Conservation (phyloP, 305 asterid genomes). For the Caryopteris hybrid region DNA sequence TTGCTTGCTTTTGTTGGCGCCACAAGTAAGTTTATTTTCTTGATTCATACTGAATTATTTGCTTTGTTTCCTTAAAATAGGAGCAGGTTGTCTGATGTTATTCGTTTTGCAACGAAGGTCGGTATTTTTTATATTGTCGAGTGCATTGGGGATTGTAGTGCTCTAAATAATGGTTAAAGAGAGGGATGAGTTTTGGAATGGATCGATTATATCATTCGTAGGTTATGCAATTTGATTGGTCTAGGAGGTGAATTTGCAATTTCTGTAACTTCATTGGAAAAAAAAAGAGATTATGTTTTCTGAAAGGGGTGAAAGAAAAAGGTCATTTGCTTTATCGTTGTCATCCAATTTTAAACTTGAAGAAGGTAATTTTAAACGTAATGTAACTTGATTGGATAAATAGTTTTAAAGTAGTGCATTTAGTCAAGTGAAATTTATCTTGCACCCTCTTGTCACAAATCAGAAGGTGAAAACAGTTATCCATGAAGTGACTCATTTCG, state of each 20-base stretch:
- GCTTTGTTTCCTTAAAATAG: neutral
- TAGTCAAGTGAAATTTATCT: neutral
- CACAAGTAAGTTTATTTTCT: slow-evolving; percentile 48
- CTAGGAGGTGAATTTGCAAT: neutral
- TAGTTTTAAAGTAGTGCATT: neutral
- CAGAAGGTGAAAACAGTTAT: neutral
- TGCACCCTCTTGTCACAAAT: neutral
- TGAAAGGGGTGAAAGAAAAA: neutral
- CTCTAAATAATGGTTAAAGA: neutral
- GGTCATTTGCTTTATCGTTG: neutral
- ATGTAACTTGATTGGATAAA: neutral
- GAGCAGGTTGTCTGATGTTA: too few species aligned
- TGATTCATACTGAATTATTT: neutral
- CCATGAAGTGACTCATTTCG: too few species aligned
- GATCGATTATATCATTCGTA: neutral
- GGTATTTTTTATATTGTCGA: neutral
- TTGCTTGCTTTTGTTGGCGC: slow-evolving; percentile 88
- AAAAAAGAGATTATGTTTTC: neutral
- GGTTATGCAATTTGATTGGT: neutral
- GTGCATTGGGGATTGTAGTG: neutral
- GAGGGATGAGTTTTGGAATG: neutral
- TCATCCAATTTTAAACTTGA: neutral
- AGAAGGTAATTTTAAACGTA: neutral
- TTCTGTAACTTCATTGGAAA: neutral
- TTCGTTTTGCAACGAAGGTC: too few species aligned